phyloP scores from a whole-genome alignment of 257 asterid genomes.

The Paulownia fortunei region DNA sequence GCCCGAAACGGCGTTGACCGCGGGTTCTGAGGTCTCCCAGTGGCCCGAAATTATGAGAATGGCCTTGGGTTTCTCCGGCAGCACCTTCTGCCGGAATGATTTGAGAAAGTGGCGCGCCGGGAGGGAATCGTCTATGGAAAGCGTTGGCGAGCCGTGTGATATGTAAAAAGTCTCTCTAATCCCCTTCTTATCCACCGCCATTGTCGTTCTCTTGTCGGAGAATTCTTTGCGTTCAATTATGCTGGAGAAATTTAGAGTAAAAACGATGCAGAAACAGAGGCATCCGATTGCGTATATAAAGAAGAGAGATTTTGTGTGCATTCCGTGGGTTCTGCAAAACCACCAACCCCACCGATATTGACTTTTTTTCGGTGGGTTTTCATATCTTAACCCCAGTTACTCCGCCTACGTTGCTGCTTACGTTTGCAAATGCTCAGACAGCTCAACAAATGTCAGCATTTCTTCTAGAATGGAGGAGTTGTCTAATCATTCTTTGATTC shows the following conservation, averaged over 20 bases:
- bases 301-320: constrained; percentile 41
- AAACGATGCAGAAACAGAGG: constrained; percentile 36
- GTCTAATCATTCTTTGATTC: too few relatives aligned
- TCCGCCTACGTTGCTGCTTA: constrained; percentile 18
- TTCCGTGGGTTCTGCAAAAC: constrained; percentile 3
- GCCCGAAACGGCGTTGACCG: constrained; percentile 57
- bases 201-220: not conserved
- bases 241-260: constrained; percentile 25
- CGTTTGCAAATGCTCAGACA: constrained; percentile 4
- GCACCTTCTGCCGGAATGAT: constrained; percentile 46
- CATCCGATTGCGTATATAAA: constrained; percentile 31
- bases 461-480: too few relatives aligned
- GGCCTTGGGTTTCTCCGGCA: constrained; percentile 45
- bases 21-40: constrained; percentile 64
- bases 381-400: not conserved
- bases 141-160: constrained; percentile 66
- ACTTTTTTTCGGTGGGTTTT: not conserved
- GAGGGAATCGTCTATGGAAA: constrained; percentile 63
- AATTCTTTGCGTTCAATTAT: not conserved
- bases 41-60: constrained; percentile 60
- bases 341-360: not conserved
- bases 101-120: constrained; percentile 60
- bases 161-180: constrained; percentile 53
- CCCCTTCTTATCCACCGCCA: constrained; percentile 19
- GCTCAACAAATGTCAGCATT: not conserved